These are phyloP conservation scores for Chamaecrista fasciculata DNA, from an alignment of 306 rosid genomes.

Conservation along the genomic window DNA sequence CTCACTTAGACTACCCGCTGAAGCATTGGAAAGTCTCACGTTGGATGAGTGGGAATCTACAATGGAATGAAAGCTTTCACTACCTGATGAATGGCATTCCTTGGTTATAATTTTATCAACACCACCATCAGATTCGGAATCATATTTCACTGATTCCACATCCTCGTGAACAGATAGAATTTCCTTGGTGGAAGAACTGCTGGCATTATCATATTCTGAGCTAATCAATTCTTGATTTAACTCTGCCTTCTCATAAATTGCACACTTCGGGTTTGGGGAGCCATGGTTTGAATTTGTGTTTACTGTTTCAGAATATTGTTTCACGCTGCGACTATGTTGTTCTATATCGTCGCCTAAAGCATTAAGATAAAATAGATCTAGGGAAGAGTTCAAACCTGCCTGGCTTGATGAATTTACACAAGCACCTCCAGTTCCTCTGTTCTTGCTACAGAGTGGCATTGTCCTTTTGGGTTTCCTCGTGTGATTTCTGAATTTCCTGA, in stretches of 20 bases:
- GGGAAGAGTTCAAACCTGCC: slow-evolving; percentile 58
- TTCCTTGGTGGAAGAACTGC: slow-evolving; percentile 64
- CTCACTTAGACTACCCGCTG: slow-evolving; percentile 46
- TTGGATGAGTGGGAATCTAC: slow-evolving; percentile 65
- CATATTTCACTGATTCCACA: slow-evolving; percentile 43
- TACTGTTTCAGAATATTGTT: slow-evolving; percentile 15
- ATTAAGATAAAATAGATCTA: slow-evolving; percentile 74
- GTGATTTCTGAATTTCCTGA: slow-evolving; percentile 53
- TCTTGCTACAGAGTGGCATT: slow-evolving; percentile 43
- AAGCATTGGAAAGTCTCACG: slow-evolving; percentile 75
- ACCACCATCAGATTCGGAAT: slow-evolving; percentile 42
- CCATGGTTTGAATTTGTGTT: neutral
- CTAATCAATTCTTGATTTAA: neutral
- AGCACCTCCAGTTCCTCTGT: slow-evolving; percentile 36
- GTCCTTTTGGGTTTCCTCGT: slow-evolving; percentile 53
- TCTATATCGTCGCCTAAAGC: slow-evolving; percentile 65
- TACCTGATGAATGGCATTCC: slow-evolving; percentile 53
- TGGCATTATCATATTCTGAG: slow-evolving; percentile 41
- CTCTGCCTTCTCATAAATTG: slow-evolving; percentile 3
- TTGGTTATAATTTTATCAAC: slow-evolving; percentile 37
- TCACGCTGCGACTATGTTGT: slow-evolving; percentile 48
- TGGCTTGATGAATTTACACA: slow-evolving; percentile 45
- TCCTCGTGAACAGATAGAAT: slow-evolving; percentile 58
- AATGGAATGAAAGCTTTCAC: slow-evolving; percentile 86
- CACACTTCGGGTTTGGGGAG: slow-evolving; percentile 1